Base-by-base conservation (phyloP, 225 moss, liverwort and hornwort species). In the Polytrichum commune region DNA sequence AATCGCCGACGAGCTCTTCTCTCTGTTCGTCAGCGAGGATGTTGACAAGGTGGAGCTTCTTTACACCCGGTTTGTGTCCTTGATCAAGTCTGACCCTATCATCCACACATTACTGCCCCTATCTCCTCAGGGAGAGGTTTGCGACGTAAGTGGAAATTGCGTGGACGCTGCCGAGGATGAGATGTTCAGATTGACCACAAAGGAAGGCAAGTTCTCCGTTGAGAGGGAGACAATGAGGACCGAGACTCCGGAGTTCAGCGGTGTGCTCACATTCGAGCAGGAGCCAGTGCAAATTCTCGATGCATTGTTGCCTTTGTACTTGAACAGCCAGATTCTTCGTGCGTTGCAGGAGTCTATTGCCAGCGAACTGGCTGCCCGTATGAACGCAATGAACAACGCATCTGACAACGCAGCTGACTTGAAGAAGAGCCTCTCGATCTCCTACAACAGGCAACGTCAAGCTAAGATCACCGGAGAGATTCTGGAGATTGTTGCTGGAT, bases 1-100 rank as follows among this genome's bases (percentile, higher is more conserved):
- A 68, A 82, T 93, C 56, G 93, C 93, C 33, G 93, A 93, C 30
- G 93, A 93, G 85, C 87, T 93, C 69, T 93, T 93, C 9, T 8
- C 91, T 53, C 82, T 93, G 32, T 93, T 93, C 29, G 93, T 93
- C 68, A 85, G 90, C 27, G 95, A 95, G 83, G 95, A 95, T 7
- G 95, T 95, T 66, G 95, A 95, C 84, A 95, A 95, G 93, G 95
- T 95, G 76, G 95, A 95, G 93, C 75, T 95, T n/a, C 88, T 95
- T 54, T 95, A 95, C 82, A 95, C 95, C 19, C 86, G 93, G 78
- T 95, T 95, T 76, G 77, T 95, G 61, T 95, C 95, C 3, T 88
- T 95, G 53, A 88, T 95, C 82, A 90, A 86, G 83, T 82, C 95
- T 62, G 95, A 95, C 69, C 93, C 93, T 24, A 75, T 91, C 80